These are phyloP conservation scores for Hysterium pulicare DNA, from an alignment of 2,329 filamentous ascomycete genomes.

Conservation along the genomic window DNA sequence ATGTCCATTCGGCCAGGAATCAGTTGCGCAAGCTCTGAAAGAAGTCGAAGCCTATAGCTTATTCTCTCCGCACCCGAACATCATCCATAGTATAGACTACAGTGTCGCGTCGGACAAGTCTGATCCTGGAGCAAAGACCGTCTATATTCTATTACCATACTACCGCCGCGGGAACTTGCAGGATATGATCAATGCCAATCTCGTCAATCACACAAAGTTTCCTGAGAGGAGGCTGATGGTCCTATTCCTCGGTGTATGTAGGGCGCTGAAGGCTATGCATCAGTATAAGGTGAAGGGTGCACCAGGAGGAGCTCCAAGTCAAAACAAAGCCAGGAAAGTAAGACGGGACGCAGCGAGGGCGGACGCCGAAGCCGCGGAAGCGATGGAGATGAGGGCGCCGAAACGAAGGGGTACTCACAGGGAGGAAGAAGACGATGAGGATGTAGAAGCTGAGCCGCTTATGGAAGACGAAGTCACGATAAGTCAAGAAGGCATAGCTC, in stretches of 20 bases:
- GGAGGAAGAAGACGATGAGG: conserved; percentile 64
- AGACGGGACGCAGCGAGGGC: conserved; percentile 55
- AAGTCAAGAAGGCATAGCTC: conserved; percentile 64
- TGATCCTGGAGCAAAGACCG: conserved; percentile 75
- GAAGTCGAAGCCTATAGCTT: conserved; percentile 96
- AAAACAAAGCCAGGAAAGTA: conserved; percentile 54
- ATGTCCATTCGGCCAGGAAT: conserved; percentile 96
- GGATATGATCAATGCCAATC: conserved; percentile 96
- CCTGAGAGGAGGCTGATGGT: conserved; percentile 85
- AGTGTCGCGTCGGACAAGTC: conserved; percentile 69
- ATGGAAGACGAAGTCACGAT: conserved; percentile 74
- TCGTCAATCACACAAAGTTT: conserved; percentile 90
- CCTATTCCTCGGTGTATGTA: conserved; percentile 87
- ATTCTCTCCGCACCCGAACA: conserved; percentile 77
- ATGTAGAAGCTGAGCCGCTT: conserved; percentile 74
- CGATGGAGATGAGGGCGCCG: conserved; percentile 44
- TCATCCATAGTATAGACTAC: conserved; percentile 84
- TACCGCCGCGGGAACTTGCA: conserved; percentile 94
- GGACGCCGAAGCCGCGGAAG: conserved; percentile 46
- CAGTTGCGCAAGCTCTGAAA: conserved; percentile 88
- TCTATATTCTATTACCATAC: conserved; percentile 94
- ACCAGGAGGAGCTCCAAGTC: conserved; percentile 48
- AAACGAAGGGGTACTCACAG: conserved; percentile 31
- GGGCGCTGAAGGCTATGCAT: conserved; percentile 86
- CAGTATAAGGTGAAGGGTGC: conserved; percentile 68